Evolutionary conservation across 208 protist species (phyloP).

Genomic region (Wallacemonas sp.): DNA sequence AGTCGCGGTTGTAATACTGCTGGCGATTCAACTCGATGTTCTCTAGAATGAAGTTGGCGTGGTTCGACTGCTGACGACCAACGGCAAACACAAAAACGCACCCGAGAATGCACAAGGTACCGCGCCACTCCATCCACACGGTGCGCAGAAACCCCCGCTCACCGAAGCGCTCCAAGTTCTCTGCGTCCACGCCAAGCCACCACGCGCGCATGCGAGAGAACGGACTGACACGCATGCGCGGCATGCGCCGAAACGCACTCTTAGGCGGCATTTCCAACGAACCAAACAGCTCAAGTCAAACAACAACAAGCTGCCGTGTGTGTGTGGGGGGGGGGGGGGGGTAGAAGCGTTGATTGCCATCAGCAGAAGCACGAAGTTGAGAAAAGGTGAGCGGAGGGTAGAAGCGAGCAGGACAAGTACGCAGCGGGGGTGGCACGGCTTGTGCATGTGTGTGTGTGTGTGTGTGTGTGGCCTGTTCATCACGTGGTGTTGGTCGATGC

Average conservation of each 20-base stretch:
- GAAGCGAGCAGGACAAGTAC: not conserved
- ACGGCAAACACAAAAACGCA: constrained; percentile 41
- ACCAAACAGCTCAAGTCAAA: not conserved
- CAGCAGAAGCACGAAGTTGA: no score
- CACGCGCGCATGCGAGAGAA: constrained; percentile 72
- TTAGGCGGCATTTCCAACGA: constrained; percentile 29
- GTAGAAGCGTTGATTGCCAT: no score
- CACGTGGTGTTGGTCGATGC: not conserved
- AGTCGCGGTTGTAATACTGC: constrained; percentile 68
- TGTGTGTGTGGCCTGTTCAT: not conserved
- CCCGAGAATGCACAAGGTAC: constrained; percentile 44
- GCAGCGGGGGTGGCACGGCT: not conserved
- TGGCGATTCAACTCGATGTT: constrained; percentile 86
- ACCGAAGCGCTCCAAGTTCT: constrained; percentile 63
- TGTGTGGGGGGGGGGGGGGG: no score
- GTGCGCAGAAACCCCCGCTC: constrained; percentile 55
- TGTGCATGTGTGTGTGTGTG: not conserved
- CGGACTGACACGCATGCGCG: constrained; percentile 35
- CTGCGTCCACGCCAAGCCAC: constrained; percentile 72
- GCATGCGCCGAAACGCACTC: constrained; percentile 18
- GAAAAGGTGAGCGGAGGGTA: no score
- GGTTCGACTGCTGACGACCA: constrained; percentile 48
- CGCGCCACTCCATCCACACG: constrained; percentile 78
- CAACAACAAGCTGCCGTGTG: not conserved
- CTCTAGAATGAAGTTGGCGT: constrained; percentile 76